These are phyloP conservation scores for Aspergillus tamarii DNA, from an alignment of 2,329 filamentous ascomycete genomes.

Conservation along the genomic window DNA sequence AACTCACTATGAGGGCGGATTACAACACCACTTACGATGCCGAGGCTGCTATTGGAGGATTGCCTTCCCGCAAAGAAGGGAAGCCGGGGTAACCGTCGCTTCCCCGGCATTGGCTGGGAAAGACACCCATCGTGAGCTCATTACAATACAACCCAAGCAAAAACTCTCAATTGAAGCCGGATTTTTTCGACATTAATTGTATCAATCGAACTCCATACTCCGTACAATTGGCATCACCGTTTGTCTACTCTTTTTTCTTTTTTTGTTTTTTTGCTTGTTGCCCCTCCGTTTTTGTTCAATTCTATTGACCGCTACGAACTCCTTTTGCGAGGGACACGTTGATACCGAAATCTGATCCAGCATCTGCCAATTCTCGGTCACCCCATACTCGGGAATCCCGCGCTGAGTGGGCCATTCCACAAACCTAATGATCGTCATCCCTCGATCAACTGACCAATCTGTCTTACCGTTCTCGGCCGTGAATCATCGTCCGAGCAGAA, in stretches of 20 bases:
- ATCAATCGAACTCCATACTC: background rate
- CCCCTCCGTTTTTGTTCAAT: background rate
- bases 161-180: background rate
- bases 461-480: slow-evolving; percentile 20
- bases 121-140: slow-evolving; percentile 2
- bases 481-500: slow-evolving; percentile 7
- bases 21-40: slow-evolving; percentile 23
- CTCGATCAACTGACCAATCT: slow-evolving; percentile 23
- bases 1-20: slow-evolving; percentile 8
- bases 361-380: slow-evolving; percentile 16
- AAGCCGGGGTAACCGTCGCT: slow-evolving; percentile 12
- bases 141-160: background rate
- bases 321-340: background rate
- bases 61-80: slow-evolving; percentile 11
- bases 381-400: slow-evolving; percentile 27
- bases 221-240: background rate
- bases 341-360: slow-evolving; percentile 15
- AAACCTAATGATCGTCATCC: slow-evolving; percentile 19
- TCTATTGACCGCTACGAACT: slow-evolving; percentile 10
- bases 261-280: background rate
- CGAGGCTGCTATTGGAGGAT: slow-evolving; percentile 22
- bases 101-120: slow-evolving; percentile 1
- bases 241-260: background rate
- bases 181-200: background rate
- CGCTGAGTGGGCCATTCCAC: slow-evolving; percentile 23